phyloP scores from a whole-genome alignment of 2,329 filamentous ascomycete genomes.

The Microdochium bolleyi region DNA sequence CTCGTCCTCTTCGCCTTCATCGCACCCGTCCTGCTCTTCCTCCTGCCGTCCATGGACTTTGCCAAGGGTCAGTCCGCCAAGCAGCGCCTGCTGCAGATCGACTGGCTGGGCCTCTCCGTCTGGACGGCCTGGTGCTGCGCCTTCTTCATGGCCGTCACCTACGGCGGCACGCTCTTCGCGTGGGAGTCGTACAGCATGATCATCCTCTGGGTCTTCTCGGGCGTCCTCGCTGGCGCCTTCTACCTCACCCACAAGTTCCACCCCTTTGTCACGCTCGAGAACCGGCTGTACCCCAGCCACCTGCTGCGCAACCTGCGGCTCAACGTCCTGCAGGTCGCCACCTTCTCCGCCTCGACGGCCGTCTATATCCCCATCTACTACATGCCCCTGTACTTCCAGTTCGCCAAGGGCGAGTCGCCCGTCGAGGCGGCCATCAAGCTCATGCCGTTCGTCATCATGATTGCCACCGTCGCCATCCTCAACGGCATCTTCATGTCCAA shows the following conservation, averaged over 20 bases:
- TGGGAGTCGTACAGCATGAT: slow-evolving; percentile 38
- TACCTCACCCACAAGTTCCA: slow-evolving; percentile 30
- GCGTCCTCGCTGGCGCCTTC: slow-evolving; percentile 30
- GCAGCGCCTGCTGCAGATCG: slow-evolving; percentile 26
- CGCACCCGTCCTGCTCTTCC: slow-evolving; percentile 18
- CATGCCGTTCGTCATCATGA: slow-evolving; percentile 28
- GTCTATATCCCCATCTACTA: slow-evolving; percentile 30
- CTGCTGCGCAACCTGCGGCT: slow-evolving; percentile 24
- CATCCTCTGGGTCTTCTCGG: slow-evolving; percentile 33
- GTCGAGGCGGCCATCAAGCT: slow-evolving; percentile 26
- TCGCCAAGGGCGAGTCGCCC: slow-evolving; percentile 28
- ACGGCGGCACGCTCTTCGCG: slow-evolving; percentile 35
- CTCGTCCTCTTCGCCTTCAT: neutral
- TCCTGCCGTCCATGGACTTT: slow-evolving; percentile 16
- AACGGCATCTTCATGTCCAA: slow-evolving; percentile 24
- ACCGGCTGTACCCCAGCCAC: slow-evolving; percentile 30
- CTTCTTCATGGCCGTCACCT: slow-evolving; percentile 37
- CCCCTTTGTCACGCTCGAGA: slow-evolving; percentile 25
- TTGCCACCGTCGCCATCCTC: slow-evolving; percentile 21
- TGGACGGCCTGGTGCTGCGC: slow-evolving; percentile 27
- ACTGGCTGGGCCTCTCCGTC: slow-evolving; percentile 36
- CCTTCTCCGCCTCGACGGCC: slow-evolving; percentile 19
- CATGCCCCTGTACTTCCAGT: slow-evolving; percentile 42
- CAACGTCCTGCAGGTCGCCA: slow-evolving; percentile 28
- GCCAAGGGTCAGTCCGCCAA: slow-evolving; percentile 9